phyloP scores from a whole-genome alignment of 306 rosid genomes.

The Vigna unguiculata region DNA sequence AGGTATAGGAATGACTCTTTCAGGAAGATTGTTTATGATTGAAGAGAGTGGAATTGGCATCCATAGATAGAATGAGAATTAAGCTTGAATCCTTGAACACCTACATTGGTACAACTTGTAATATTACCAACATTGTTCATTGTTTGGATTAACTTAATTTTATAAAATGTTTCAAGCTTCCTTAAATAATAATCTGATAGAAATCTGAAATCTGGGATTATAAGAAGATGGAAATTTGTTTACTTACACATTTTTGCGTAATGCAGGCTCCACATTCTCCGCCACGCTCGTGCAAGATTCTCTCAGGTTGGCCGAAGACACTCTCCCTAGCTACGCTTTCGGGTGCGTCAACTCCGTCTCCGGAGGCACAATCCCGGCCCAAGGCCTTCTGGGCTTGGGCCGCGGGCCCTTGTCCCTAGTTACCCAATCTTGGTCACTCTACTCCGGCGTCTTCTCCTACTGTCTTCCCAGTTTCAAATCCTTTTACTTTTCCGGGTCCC shows the following conservation, averaged over 20 bases:
- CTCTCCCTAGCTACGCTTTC: constrained; percentile 57
- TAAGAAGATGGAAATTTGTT: background rate
- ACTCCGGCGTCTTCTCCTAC: constrained; percentile 71
- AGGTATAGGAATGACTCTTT: background rate
- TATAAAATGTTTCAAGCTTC: background rate
- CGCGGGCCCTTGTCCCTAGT: constrained; percentile 65
- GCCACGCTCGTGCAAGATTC: constrained; percentile 68
- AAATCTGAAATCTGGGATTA: background rate
- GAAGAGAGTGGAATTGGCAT: background rate
- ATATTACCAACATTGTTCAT: background rate
- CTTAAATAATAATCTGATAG: background rate
- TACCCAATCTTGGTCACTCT: constrained; percentile 63
- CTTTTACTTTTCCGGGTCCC: constrained; percentile 15
- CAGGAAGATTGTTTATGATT: too few relatives aligned
- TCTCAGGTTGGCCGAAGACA: constrained; percentile 43
- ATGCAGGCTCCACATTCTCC: constrained; percentile 67
- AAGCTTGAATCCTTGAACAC: background rate
- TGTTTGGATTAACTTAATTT: background rate
- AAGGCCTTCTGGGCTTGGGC: constrained; percentile 80
- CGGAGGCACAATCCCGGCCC: constrained; percentile 58
- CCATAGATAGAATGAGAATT: background rate
- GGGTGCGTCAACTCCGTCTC: constrained; percentile 60
- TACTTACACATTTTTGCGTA: background rate
- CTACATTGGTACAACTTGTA: background rate
- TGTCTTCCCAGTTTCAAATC: constrained; percentile 68